Conservation (phyloP, 352 stramenopile genomes). For the Globisporangium canariense region DNA sequence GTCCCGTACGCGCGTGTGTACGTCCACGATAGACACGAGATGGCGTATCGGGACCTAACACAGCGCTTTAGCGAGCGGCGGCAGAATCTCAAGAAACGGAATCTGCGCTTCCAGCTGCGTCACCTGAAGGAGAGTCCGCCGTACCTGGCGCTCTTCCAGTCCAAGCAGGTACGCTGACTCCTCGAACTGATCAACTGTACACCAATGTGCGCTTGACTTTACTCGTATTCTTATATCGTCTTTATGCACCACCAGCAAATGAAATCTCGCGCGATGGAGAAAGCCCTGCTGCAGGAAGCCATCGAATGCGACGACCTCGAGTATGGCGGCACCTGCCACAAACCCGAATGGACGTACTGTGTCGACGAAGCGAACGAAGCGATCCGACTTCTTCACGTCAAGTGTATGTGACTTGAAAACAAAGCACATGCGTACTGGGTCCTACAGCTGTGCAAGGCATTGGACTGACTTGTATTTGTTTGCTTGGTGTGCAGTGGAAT, state of each 20-base stretch:
- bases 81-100: slow-evolving; percentile 45
- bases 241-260: slow-evolving; percentile 22
- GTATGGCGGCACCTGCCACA: slow-evolving; percentile 24
- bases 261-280: slow-evolving; percentile 57
- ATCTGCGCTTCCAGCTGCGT: slow-evolving; percentile 56
- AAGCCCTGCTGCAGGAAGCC: slow-evolving; percentile 55
- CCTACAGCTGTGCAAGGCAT: not conserved
- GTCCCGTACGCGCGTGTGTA: not conserved
- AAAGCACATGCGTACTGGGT: too few species aligned
- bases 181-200: too few species aligned
- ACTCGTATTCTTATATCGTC: too few species aligned
- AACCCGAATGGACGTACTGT: slow-evolving; percentile 63
- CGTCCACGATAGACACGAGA: slow-evolving; percentile 9
- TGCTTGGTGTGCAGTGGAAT: slow-evolving; percentile 47
- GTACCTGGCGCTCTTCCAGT: slow-evolving; percentile 46
- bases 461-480: not conserved
- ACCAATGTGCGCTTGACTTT: too few species aligned
- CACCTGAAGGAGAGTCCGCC: slow-evolving; percentile 36
- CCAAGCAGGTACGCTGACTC: slow-evolving; percentile 36
- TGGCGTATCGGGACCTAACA: slow-evolving; percentile 68
- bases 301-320: slow-evolving; percentile 34
- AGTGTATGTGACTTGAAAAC: slow-evolving; percentile 35
- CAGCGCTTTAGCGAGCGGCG: slow-evolving; percentile 40
- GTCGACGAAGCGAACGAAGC: slow-evolving; percentile 63
- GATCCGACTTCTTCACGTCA: slow-evolving; percentile 60